Conservation (phyloP, 1,139 yeast genomes). For the Scheffersomyces insectosa region DNA sequence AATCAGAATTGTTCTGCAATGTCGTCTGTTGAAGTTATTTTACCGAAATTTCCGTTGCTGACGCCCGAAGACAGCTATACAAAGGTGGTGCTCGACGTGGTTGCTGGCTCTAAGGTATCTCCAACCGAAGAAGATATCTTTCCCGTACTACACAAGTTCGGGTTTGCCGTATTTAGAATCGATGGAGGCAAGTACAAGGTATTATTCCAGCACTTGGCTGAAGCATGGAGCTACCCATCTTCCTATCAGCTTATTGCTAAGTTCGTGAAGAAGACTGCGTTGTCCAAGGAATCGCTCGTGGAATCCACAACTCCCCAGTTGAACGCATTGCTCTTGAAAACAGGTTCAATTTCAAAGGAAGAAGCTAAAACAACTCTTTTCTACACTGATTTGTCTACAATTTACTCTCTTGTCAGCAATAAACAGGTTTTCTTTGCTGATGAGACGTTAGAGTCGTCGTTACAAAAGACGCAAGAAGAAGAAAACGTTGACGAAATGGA, state of each 20-base stretch:
- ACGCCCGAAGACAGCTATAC: too few species aligned
- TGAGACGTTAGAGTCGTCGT: not conserved
- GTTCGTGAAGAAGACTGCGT: conserved; percentile 23
- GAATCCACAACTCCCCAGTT: conserved; percentile 18
- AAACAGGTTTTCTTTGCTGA: conserved; percentile 18
- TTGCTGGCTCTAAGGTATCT: too few species aligned
- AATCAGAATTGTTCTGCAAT: too few species aligned
- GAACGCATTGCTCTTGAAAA: conserved; percentile 23
- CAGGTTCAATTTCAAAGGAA: conserved; percentile 19
- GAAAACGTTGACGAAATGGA: not conserved
- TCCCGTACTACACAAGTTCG: conserved; percentile 1
- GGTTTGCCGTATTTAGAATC: conserved; percentile 7
- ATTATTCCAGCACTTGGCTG: conserved; percentile 33
- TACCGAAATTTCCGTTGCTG: too few species aligned
- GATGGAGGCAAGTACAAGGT: conserved; percentile 17
- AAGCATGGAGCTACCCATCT: conserved; percentile 44
- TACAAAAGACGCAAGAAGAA: not conserved
- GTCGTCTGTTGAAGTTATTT: too few species aligned
- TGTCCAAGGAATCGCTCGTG: conserved; percentile 21
- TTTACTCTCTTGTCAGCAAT: conserved; percentile 20
- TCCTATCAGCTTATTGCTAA: conserved; percentile 40
- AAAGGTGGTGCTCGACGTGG: too few species aligned
- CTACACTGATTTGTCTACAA: conserved; percentile 25
- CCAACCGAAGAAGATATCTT: too few species aligned
- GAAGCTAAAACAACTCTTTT: conserved; percentile 25